phyloP scores from a whole-genome alignment of 768 basidiomycete species.

The Tulasnella calospora region DNA sequence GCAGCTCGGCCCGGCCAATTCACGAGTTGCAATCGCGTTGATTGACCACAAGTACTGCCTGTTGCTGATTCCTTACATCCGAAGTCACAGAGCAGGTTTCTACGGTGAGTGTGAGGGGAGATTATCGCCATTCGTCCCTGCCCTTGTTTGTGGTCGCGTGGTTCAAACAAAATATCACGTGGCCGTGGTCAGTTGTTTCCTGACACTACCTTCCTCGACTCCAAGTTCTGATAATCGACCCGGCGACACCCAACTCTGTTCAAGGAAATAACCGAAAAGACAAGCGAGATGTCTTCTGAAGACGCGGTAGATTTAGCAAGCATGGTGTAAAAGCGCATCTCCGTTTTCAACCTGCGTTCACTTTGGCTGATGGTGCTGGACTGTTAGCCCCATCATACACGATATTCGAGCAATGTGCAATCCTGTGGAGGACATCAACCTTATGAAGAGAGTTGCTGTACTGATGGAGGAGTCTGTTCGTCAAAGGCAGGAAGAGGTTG shows the following conservation, averaged over 20 bases:
- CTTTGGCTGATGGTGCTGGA: not conserved
- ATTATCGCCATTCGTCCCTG: not conserved
- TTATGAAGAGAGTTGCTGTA: constrained; percentile 9
- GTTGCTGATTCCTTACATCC: not conserved
- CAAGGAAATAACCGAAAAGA: not conserved
- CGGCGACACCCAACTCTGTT: not conserved
- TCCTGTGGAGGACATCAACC: constrained; percentile 23
- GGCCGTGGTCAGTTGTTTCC: not conserved
- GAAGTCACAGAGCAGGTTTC: not conserved
- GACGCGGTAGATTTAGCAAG: not conserved
- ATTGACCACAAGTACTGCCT: not conserved
- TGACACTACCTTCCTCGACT: not conserved
- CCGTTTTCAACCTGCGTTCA: not conserved
- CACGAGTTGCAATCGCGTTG: not conserved
- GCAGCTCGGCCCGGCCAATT: not conserved
- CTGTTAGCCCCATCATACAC: constrained; percentile 1
- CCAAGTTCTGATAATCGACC: not conserved
- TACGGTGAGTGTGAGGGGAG: not conserved
- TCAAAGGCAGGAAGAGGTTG: constrained; percentile 13
- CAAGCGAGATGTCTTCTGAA: not conserved
- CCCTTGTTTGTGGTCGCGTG: not conserved
- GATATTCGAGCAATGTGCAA: constrained; percentile 13
- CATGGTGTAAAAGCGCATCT: not conserved
- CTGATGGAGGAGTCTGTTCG: constrained; percentile 12
- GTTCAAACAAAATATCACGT: not conserved